These are phyloP conservation scores for Austropuccinia psidii DNA, from an alignment of 1,284 basidiomycete species.

Conservation along the genomic window DNA sequence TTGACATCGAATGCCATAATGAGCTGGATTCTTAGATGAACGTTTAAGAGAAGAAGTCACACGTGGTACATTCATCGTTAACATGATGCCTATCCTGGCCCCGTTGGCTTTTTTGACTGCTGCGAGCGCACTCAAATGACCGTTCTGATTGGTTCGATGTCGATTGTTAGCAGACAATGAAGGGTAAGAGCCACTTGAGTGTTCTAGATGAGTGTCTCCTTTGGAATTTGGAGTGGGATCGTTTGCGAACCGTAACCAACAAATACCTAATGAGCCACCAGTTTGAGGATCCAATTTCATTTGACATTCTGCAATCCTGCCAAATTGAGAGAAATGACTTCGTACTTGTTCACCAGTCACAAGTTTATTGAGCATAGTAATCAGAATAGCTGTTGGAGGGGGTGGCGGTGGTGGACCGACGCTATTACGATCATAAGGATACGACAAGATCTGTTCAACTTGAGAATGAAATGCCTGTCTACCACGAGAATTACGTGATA, in stretches of 20 bases:
- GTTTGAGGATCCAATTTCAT: slow-evolving; percentile 71
- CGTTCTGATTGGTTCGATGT: slow-evolving; percentile 45
- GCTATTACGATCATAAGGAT: slow-evolving; percentile 68
- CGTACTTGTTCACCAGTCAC: slow-evolving; percentile 62
- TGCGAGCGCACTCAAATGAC: slow-evolving; percentile 47
- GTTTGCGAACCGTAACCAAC: slow-evolving; percentile 61
- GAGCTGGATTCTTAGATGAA: neutral
- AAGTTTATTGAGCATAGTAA: slow-evolving; percentile 65
- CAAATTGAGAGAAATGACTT: slow-evolving; percentile 62
- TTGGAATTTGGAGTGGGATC: slow-evolving; percentile 43
- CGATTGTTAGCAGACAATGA: slow-evolving; percentile 47
- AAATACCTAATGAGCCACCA: slow-evolving; percentile 73
- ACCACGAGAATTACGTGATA: slow-evolving; percentile 19
- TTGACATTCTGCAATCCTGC: slow-evolving; percentile 63
- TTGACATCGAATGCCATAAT: slow-evolving; percentile 42
- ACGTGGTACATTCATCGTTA: slow-evolving; percentile 9
- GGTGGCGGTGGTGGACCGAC: slow-evolving; percentile 66
- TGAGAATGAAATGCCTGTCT: slow-evolving; percentile 28
- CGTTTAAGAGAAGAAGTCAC: neutral
- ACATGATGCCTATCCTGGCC: slow-evolving; percentile 44
- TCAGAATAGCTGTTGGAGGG: slow-evolving; percentile 57
- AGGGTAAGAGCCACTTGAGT: slow-evolving; percentile 39
- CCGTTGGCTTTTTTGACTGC: slow-evolving; percentile 39
- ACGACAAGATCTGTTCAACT: slow-evolving; percentile 1
- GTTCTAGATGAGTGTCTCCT: too few relatives aligned